phyloP scores from a whole-genome alignment of 1,139 yeast species.

The Saccharomycopsis crataegensis region DNA sequence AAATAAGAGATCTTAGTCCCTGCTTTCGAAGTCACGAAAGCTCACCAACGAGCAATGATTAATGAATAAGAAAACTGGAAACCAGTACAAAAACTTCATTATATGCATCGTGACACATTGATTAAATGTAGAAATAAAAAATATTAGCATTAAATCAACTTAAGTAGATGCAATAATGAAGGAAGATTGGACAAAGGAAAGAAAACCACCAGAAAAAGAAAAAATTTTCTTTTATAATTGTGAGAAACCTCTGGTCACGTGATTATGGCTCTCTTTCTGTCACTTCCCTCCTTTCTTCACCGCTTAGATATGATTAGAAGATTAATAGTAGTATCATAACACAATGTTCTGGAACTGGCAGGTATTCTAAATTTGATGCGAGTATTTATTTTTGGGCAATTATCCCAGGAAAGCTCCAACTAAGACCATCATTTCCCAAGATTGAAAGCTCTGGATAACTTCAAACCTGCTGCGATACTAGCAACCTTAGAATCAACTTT shows the following conservation, averaged over 20 bases:
- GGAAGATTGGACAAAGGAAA: not conserved
- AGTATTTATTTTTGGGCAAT: no score
- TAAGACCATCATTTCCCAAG: not conserved
- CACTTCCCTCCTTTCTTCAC: not conserved
- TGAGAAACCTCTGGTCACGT: no score
- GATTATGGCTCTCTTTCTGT: no score
- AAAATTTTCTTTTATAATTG: no score
- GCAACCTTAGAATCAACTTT: slow-evolving; percentile 81
- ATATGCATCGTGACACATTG: slow-evolving; percentile 15
- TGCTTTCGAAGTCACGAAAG: not conserved
- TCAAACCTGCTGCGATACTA: slow-evolving; percentile 74
- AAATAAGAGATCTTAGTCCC: no score
- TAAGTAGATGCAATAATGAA: slow-evolving; percentile 8
- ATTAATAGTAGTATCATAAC: not conserved
- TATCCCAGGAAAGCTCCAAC: no score
- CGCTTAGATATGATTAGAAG: not conserved
- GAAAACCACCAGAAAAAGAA: no score
- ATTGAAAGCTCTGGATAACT: slow-evolving; percentile 32
- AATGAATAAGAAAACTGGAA: not conserved
- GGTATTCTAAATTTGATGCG: no score
- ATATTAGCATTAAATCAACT: slow-evolving; percentile 4
- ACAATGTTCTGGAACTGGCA: no score
- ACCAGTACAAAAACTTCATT: not conserved
- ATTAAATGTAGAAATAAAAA: not conserved
- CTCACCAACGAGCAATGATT: not conserved